These are phyloP conservation scores for Sporopachydermia quercuum DNA, from an alignment of 805 yeast genomes.

Conservation along the genomic window DNA sequence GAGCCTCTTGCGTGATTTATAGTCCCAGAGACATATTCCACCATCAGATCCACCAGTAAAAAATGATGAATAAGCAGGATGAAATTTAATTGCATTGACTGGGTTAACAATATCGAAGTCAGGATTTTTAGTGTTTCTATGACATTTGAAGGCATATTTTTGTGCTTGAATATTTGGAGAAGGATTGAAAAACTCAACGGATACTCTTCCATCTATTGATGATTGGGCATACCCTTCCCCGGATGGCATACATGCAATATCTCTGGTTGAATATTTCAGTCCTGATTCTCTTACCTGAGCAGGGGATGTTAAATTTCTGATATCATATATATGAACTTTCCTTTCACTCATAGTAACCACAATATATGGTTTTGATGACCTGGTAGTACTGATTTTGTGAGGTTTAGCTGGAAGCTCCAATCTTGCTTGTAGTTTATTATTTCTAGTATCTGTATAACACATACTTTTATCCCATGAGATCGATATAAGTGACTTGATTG, in stretches of 20 bases:
- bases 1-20: conserved; percentile 27
- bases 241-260: conserved; percentile 37
- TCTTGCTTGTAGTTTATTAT: conserved; percentile 27
- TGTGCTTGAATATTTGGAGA: conserved; percentile 24
- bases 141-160: conserved; percentile 74
- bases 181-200: conserved; percentile 52
- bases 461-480: conserved; percentile 52
- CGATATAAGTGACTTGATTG: conserved; percentile 25
- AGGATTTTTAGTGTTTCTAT: conserved; percentile 28
- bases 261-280: conserved; percentile 48
- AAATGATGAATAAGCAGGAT: conserved; percentile 22
- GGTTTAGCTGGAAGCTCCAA: conserved; percentile 49
- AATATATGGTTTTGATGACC: conserved; percentile 14
- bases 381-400: conserved; percentile 12
- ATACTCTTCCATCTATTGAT: conserved; percentile 72
- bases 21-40: conserved; percentile 35
- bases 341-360: conserved; percentile 42
- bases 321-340: conserved; percentile 41
- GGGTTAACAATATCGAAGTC: conserved; percentile 39
- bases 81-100: conserved; percentile 33
- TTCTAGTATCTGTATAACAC: conserved; percentile 29
- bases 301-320: conserved; percentile 30
- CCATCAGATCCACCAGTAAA: conserved; percentile 42
- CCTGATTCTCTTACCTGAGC: conserved; percentile 44
- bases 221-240: conserved; percentile 48